A percentile compares a stretch with the other conserved stretches of the same genome.
These are phyloP conservation scores for Bipolaris gigantea DNA, from an alignment of 2,329 filamentous ascomycete genomes.

Conservation along the genomic window DNA sequence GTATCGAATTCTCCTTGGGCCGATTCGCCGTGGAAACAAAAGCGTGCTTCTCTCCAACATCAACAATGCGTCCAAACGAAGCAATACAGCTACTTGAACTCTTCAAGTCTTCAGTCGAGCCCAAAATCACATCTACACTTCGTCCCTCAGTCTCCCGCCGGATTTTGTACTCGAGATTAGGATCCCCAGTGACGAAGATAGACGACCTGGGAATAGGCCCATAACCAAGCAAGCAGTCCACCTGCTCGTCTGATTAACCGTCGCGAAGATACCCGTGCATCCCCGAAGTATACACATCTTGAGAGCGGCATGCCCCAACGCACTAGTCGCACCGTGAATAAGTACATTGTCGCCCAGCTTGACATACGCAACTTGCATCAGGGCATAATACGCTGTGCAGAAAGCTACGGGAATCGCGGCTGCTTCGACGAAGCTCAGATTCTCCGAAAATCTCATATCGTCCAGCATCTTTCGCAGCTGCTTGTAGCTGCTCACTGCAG, in stretches of 20 bases:
- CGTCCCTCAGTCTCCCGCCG: conserved; percentile 18
- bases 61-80: conserved; percentile 36
- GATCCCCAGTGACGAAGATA: conserved; percentile 21
- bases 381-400: conserved; percentile 4
- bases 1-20: conserved; percentile 1
- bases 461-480: conserved; percentile 14
- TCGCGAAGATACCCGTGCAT: conserved; percentile 9
- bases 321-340: conserved; percentile 2
- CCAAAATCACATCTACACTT: conserved; percentile 43
- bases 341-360: background rate
- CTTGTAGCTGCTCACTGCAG: conserved; percentile 4
- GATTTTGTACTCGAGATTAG: conserved; percentile 6
- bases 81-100: conserved; percentile 32
- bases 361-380: background rate
- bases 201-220: conserved; percentile 22
- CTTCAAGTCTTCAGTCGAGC: conserved; percentile 27
- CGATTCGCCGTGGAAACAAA: conserved; percentile 5
- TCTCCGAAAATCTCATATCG: background rate
- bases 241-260: conserved; percentile 15
- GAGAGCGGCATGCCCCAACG: conserved; percentile 3
- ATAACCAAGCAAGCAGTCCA: conserved; percentile 3
- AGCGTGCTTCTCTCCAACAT: conserved; percentile 16
- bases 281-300: background rate
- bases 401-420: conserved; percentile 14
- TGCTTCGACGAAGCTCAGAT: conserved; percentile 17